A percentile compares a stretch with the other conserved stretches of the same genome.
Conservation (phyloP, 768 basidiomycete species). For the Rickenella mellea region DNA sequence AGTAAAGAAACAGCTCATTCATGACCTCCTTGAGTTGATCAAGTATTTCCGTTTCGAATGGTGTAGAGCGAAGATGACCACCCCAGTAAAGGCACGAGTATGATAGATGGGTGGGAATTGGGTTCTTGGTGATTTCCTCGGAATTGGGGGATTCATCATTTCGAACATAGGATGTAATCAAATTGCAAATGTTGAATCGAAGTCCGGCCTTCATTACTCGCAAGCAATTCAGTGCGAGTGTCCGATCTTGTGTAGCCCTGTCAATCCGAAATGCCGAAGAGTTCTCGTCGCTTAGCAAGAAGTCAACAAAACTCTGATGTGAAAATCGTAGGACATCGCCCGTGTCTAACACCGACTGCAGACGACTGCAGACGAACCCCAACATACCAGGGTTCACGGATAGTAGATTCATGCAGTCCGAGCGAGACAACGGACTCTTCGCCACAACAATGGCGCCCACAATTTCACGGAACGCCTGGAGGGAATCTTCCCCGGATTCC, state of each 20-base stretch:
- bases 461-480: conserved; percentile 9
- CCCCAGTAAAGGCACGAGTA: conserved; percentile 24
- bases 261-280: conserved; percentile 11
- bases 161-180: conserved; percentile 19
- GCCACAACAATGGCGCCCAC: conserved; percentile 15
- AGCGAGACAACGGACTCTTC: conserved; percentile 12
- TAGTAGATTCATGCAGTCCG: conserved; percentile 7
- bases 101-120: conserved; percentile 16
- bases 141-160: conserved; percentile 20
- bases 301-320: conserved; percentile 21
- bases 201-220: conserved; percentile 19
- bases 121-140: conserved; percentile 8
- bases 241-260: conserved; percentile 8
- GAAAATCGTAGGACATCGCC: conserved; percentile 9
- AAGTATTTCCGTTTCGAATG: not conserved
- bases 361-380: no score
- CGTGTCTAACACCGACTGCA: conserved; percentile 13
- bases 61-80: conserved; percentile 14
- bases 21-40: conserved; percentile 13
- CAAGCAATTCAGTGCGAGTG: conserved; percentile 16
- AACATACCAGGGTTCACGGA: no score
- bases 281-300: conserved; percentile 13
- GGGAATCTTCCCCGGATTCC: not conserved
- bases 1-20: conserved; percentile 17
- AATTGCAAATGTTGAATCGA: conserved; percentile 25